phyloP scores from a whole-genome alignment of 139 green algal genomes.

The Coccomyxa sp. region DNA sequence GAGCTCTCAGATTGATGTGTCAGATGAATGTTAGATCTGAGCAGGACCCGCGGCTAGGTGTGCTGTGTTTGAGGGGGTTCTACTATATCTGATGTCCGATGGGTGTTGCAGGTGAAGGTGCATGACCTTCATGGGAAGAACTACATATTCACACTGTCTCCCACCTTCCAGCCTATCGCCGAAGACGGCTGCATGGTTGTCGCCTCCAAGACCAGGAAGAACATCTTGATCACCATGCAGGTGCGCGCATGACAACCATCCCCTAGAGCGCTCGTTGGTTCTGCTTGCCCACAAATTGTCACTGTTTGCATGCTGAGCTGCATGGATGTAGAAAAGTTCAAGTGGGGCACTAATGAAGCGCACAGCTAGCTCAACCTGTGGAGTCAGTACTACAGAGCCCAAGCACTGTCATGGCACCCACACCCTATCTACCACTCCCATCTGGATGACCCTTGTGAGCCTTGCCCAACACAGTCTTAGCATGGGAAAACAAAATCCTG shows the following conservation, averaged over 20 bases:
- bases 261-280: neutral
- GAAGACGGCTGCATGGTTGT: slow-evolving; percentile 15
- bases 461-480: neutral
- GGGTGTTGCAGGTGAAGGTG: slow-evolving; percentile 4
- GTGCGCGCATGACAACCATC: neutral
- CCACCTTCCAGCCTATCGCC: slow-evolving; percentile 15
- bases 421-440: too few species aligned
- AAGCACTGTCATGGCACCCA: too few species aligned
- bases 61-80: too few species aligned
- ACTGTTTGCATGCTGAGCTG: neutral
- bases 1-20: too few species aligned
- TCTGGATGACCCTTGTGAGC: too few species aligned
- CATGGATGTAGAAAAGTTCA: neutral
- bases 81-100: too few species aligned
- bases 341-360: neutral
- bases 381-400: neutral
- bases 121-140: slow-evolving; percentile 17
- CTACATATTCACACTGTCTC: slow-evolving; percentile 17
- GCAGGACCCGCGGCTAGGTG: too few species aligned
- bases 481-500: neutral
- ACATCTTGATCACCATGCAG: slow-evolving; percentile 27
- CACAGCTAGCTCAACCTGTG: too few species aligned
- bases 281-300: neutral
- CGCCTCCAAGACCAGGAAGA: slow-evolving; percentile 32
- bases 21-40: too few species aligned